Base-by-base conservation (phyloP, 2,329 filamentous ascomycete species). In the Camillea tinctor region DNA sequence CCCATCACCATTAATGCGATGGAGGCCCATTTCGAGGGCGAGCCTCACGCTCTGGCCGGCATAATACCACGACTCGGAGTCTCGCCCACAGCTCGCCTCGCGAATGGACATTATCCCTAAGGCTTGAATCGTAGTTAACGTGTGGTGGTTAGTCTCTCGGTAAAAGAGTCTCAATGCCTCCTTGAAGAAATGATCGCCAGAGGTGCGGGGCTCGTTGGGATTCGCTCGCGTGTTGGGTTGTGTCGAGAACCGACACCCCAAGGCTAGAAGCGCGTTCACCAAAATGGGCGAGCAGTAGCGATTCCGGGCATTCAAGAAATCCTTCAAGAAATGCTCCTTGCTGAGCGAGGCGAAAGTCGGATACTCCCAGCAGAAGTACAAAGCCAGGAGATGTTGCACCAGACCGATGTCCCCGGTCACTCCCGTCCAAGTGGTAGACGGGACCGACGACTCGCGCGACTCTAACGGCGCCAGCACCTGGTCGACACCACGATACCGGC, bases 301-400 rank as follows among this genome's bases (percentile, higher is more conserved):
- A 52, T 81, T 78, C 19, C 83, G 77, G 1, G 86, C 87, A 9
- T 81, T 78, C 44, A 79, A 75, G 68, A 90, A 90, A 71, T 91
- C 88, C 55, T 80, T 80, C 60, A 89, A 76, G 67, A 91, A 92
- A 68, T 88, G 84, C 66, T 90, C 87, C 69, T 89, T 88, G 69
- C 87, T 90, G 51, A 92, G 81, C 2, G 89, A 85, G 3, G 88
- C 85, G 73, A 91, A 91, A 13, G 88, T 91, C 2, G 89, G 88
- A 71, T 92, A 91, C 65, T 89, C 85, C 84, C 89, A 92, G 76
- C 87, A 89, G 65, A 91, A 91, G 74, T 91, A 91, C 30, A 90
- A 76, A 0, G 83, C 80, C 56, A 91, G 74, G 9, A 91, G 77
- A 66, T 88, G 86, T 62, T 87, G 80, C 1, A 91, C 84, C 26